phyloP scores from a whole-genome alignment of 2,329 filamentous ascomycete species.

The Dothistroma septosporum region DNA sequence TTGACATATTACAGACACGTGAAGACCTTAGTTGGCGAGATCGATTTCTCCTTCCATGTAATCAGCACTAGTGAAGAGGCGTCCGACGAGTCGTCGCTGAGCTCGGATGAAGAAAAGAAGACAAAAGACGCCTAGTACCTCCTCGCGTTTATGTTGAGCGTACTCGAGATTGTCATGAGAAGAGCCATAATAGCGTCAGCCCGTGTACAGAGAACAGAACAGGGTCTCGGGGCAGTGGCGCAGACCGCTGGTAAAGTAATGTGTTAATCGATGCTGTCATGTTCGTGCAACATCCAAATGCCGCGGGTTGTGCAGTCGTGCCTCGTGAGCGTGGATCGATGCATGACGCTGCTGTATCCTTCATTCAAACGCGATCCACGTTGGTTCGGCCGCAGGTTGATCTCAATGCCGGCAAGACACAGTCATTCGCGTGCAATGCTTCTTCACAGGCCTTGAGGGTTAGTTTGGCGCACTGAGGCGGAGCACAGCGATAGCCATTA shows the following conservation, averaged over 20 bases:
- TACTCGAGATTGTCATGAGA: too few relatives aligned
- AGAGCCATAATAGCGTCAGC: too few relatives aligned
- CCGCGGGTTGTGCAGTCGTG: background rate
- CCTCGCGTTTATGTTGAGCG: too few relatives aligned
- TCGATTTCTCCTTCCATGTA: conserved; percentile 65
- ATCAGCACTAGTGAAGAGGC: conserved; percentile 36
- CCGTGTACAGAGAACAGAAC: too few relatives aligned
- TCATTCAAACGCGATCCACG: conserved; percentile 48
- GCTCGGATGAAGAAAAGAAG: conserved; percentile 41
- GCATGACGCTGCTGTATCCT: conserved; percentile 30
- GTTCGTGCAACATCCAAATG: background rate
- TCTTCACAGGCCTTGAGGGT: conserved; percentile 28
- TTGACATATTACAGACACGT: conserved; percentile 41
- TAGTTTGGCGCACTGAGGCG: conserved; percentile 5
- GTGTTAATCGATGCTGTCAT: background rate
- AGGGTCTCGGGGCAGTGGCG: too few relatives aligned
- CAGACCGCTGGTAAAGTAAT: too few relatives aligned
- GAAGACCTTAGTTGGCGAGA: conserved; percentile 62
- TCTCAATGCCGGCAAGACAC: conserved; percentile 45
- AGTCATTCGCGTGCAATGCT: conserved; percentile 36
- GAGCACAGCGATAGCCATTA: background rate
- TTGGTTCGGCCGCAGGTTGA: conserved; percentile 40
- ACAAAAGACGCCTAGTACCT: background rate
- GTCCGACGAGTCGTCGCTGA: conserved; percentile 16
- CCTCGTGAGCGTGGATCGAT: conserved; percentile 17